Percentiles rank a stretch among this genome's conserved stretches.
These are phyloP conservation scores for Cordia subcordata DNA, from an alignment of 257 asterid species.

Conservation along the genomic window DNA sequence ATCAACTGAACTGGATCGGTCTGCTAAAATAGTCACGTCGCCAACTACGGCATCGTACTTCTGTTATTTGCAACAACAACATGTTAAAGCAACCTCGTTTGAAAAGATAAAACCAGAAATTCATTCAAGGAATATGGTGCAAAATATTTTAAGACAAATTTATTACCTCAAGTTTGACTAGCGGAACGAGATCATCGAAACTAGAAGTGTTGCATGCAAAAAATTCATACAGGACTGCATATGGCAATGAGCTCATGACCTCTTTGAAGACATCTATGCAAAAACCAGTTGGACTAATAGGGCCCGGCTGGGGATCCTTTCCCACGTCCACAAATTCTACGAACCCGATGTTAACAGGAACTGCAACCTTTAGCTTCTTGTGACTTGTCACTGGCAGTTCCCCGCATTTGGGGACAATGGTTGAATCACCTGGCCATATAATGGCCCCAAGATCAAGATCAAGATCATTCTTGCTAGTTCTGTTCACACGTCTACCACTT, in stretches of 20 bases:
- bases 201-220: conserved; percentile 11
- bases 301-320: conserved; percentile 20
- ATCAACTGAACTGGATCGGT: conserved; percentile 26
- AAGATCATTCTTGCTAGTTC: conserved; percentile 18
- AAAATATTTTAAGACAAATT: too few relatives aligned
- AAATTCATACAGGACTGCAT: conserved; percentile 25
- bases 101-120: too few relatives aligned
- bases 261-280: conserved; percentile 37
- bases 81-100: not conserved
- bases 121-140: too few relatives aligned
- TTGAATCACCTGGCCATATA: conserved; percentile 42
- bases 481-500: conserved; percentile 4
- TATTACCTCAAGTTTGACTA: conserved; percentile 28
- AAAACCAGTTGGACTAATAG: conserved; percentile 33
- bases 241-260: conserved; percentile 32
- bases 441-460: conserved; percentile 30
- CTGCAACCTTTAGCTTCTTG: conserved; percentile 27
- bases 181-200: conserved; percentile 28
- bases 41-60: conserved; percentile 26
- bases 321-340: conserved; percentile 31
- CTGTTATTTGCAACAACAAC: conserved; percentile 2
- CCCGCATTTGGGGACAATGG: conserved; percentile 44
- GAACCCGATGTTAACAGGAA: conserved; percentile 32
- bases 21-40: conserved; percentile 30
- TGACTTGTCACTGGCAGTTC: conserved; percentile 27